These are phyloP conservation scores for Fulvia fulva DNA, from an alignment of 2,329 filamentous ascomycete genomes.

Conservation along the genomic window DNA sequence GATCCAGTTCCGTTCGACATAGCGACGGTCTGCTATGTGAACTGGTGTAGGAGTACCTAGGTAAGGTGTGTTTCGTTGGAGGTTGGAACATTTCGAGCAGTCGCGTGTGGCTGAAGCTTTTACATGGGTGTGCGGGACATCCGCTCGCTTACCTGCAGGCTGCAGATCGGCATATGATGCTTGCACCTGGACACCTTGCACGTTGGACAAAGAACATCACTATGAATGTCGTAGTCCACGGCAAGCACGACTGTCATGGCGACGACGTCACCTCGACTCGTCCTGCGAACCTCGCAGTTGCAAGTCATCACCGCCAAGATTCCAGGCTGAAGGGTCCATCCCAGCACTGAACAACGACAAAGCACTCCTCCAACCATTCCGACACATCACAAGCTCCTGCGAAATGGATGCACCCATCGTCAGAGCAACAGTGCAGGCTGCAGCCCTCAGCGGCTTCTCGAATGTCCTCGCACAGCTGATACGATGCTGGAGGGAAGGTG, in stretches of 20 bases:
- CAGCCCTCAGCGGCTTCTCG: conserved; percentile 61
- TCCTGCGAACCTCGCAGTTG: too few species aligned
- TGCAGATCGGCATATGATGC: neutral
- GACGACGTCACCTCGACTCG: too few species aligned
- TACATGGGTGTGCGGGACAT: neutral
- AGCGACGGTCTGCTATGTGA: neutral
- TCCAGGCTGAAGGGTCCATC: too few species aligned
- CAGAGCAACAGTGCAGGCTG: conserved; percentile 61
- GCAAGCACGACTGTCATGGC: neutral
- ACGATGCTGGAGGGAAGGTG: conserved; percentile 57
- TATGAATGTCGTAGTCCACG: neutral
- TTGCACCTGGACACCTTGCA: neutral
- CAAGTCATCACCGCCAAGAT: too few species aligned
- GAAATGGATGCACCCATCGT: conserved; percentile 52
- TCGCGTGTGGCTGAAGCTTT: neutral
- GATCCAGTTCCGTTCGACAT: conserved; percentile 7
- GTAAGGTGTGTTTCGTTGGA: too few species aligned
- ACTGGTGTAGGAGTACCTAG: neutral
- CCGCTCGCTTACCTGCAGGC: neutral
- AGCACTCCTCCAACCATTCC: neutral
- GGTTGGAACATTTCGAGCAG: neutral
- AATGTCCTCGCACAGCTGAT: conserved; percentile 72
- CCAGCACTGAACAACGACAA: too few species aligned
- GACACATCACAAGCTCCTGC: neutral
- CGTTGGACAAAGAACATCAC: too few species aligned